These are phyloP conservation scores for Leptomonas pyrrhocoris DNA, from an alignment of 208 protist species.

Conservation along the genomic window DNA sequence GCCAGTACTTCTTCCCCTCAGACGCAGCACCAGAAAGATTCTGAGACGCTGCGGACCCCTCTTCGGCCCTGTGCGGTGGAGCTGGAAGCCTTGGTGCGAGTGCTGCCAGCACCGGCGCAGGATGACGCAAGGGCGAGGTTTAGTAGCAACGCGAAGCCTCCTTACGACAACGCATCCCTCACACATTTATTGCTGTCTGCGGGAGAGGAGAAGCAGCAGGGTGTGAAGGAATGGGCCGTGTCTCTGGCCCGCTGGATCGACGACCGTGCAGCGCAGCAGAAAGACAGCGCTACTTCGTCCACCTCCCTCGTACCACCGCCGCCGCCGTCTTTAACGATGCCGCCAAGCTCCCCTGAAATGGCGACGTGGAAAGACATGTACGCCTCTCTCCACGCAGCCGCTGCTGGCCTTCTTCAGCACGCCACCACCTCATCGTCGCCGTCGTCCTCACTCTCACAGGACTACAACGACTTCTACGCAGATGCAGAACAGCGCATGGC, in stretches of 20 bases:
- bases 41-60: not conserved
- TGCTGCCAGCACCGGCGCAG: constrained; percentile 12
- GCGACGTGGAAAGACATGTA: constrained; percentile 6
- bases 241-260: not conserved
- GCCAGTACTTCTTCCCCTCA: not conserved
- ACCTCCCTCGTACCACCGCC: not conserved
- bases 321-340: not conserved
- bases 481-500: not conserved
- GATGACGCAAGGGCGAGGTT: not conserved
- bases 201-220: not conserved
- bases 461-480: not conserved
- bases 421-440: not conserved
- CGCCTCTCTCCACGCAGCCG: not conserved
- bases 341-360: no score
- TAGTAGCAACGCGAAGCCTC: not conserved
- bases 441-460: not conserved
- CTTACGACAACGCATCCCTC: not conserved
- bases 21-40: not conserved
- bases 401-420: not conserved
- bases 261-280: not conserved
- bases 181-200: not conserved
- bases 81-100: constrained; percentile 15
- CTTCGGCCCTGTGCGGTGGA: constrained; percentile 1
- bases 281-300: not conserved
- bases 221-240: not conserved